Evolutionary conservation across 2,329 filamentous ascomycete genomes (phyloP), one percentile per base, ranked within the genome.

Genomic region (Neopestalotiopsis clavispora): DNA sequence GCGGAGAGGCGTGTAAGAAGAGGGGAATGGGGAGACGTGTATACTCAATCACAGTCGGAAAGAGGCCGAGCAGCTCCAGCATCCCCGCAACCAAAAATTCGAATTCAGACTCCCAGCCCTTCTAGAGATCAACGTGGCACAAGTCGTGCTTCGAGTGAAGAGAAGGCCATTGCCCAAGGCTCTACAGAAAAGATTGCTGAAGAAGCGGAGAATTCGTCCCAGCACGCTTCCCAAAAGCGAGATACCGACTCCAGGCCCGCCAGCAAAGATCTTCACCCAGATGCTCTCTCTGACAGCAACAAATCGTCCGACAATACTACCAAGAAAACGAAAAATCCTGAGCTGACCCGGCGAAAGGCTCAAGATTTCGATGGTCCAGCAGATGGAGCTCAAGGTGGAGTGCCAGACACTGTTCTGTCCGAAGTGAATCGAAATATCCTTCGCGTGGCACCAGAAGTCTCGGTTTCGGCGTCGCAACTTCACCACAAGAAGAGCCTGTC

Each of bases 1-100:
- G 94, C 93, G 40, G 94, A 97, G 76, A 87, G 87, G 69, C 91
- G 88, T 74, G 86, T 95, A n/a, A 84, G 91, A 64, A 89, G 93
- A 72, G 87, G 89, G 28, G 89, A 95, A 72, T 87, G 83, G 81
- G 77, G 78, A 4, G 73, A 72, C 40, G 40, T 69, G 7, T 32
- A 71, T 28, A 67, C 20, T 9, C 56, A 52, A 30, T 30, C 49
- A 6, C 30, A 57, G 3, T 40, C 32, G 6, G 65, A 67, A 9
- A 40, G 38, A 20, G 20, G 28, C 12, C 40, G 20, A 59, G 34
- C 59, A 17, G 28, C 68, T 6, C 72, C 71, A 68, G 74, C 71
- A 67, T 74, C 71, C 45, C 76, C 72, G 3, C 68, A 58, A 52
- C 74, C 72, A 2, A 77, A 79, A 63, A 75, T 76, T 67, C 72